Conservation (phyloP, 192 early-diverging fungal genomes). For the Podila clonocystis region DNA sequence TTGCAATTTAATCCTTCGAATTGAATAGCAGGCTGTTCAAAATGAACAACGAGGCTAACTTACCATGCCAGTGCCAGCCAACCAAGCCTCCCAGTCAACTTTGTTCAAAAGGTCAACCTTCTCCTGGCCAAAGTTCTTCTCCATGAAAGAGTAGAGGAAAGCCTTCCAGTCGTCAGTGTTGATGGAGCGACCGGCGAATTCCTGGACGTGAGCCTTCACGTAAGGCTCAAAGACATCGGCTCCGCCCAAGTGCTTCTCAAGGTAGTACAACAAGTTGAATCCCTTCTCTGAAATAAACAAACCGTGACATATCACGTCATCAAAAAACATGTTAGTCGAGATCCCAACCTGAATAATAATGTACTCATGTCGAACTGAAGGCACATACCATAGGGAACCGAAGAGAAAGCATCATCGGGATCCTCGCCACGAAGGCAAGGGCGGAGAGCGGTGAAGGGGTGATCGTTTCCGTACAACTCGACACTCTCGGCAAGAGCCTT, state of each 20-base stretch:
- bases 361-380: no score
- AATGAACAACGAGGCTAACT: neutral
- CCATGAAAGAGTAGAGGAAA: constrained; percentile 84
- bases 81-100: constrained; percentile 95
- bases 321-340: neutral
- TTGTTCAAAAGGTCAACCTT: constrained; percentile 78
- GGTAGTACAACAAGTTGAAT: constrained; percentile 92
- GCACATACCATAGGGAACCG: constrained; percentile 80
- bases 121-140: constrained; percentile 63
- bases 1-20: neutral
- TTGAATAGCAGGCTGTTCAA: neutral
- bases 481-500: constrained; percentile 77
- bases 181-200: constrained; percentile 90
- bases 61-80: constrained; percentile 88
- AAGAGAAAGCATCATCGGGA: constrained; percentile 83
- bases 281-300: constrained; percentile 82
- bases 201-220: constrained; percentile 80
- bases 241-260: constrained; percentile 91
- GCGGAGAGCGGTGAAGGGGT: constrained; percentile 73
- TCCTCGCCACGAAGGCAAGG: constrained; percentile 78
- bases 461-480: constrained; percentile 67
- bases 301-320: neutral
- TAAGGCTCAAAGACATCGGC: constrained; percentile 87
- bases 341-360: no score
- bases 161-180: constrained; percentile 90